Percentiles rank a stretch among this genome's conserved stretches.
Evolutionary conservation across 371 early-diverging fungal species (phyloP).

Genomic region (Blastocladiella emersonii): DNA sequence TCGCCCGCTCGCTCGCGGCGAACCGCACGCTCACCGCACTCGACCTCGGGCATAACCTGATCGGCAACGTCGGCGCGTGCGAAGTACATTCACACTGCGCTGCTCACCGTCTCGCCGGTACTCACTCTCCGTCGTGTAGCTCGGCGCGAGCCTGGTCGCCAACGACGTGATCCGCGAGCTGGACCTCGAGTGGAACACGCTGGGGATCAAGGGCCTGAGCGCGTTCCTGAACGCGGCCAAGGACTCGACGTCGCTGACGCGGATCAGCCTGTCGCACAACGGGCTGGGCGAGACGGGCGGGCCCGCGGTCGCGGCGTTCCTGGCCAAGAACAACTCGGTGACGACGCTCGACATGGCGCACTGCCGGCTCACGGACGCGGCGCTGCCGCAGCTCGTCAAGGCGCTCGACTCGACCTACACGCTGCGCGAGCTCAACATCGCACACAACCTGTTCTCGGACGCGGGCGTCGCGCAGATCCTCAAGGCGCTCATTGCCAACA

Average conservation of each 20-base stretch:
- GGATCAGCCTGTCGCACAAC: not conserved
- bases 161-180: not conserved
- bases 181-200: not conserved
- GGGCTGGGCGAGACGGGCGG: not conserved
- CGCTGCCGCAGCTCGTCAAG: not conserved
- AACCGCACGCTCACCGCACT: not conserved
- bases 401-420: not conserved
- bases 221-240: not conserved
- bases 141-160: not conserved
- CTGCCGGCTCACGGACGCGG: not conserved
- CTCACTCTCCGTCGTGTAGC: not conserved
- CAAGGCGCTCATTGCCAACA: not conserved
- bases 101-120: not conserved
- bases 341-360: not conserved
- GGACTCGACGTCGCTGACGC: not conserved
- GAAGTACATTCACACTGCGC: not conserved
- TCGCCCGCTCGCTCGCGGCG: not conserved
- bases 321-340: not conserved
- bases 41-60: not conserved
- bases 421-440: not conserved
- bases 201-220: not conserved
- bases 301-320: not conserved
- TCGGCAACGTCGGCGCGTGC: not conserved
- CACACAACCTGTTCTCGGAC: not conserved
- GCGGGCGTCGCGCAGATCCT: not conserved